These are phyloP conservation scores for Sapria himalayana DNA, from an alignment of 345 rosid genomes.

Conservation along the genomic window DNA sequence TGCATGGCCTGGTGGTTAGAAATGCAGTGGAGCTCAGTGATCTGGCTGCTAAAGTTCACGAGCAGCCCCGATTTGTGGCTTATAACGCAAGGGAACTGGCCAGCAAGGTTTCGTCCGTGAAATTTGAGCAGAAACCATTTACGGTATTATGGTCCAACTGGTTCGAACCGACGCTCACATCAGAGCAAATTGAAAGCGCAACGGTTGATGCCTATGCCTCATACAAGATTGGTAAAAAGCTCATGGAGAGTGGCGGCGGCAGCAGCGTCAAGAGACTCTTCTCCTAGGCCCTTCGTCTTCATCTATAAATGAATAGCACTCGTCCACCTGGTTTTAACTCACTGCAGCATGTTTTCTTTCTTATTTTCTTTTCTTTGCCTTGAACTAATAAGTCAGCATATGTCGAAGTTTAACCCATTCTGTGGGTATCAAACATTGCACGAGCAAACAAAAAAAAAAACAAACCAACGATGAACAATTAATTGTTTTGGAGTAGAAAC, in stretches of 20 bases:
- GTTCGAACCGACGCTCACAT: conserved; percentile 10
- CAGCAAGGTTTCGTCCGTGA: conserved; percentile 3
- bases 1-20: conserved; percentile 8
- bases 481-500: no score
- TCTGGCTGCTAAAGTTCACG: conserved; percentile 10
- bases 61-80: conserved; percentile 11
- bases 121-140: conserved; percentile 9
- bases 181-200: conserved; percentile 13
- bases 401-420: no score
- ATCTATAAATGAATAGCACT: no score
- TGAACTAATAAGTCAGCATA: no score
- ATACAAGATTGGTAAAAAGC: conserved; percentile 13
- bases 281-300: conserved; percentile 3
- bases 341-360: no score
- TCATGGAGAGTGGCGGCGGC: conserved; percentile 11
- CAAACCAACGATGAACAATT: no score
- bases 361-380: no score
- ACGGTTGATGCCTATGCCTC: conserved; percentile 13
- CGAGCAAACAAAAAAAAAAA: no score
- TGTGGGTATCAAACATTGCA: no score
- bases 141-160: conserved; percentile 14
- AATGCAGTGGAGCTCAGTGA: conserved; percentile 13
- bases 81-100: conserved; percentile 11
- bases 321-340: no score
- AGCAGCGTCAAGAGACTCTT: conserved; percentile 12